Evolutionary conservation across 2,329 filamentous ascomycete genomes (phyloP).

Genomic region (Venturia oleaginea): DNA sequence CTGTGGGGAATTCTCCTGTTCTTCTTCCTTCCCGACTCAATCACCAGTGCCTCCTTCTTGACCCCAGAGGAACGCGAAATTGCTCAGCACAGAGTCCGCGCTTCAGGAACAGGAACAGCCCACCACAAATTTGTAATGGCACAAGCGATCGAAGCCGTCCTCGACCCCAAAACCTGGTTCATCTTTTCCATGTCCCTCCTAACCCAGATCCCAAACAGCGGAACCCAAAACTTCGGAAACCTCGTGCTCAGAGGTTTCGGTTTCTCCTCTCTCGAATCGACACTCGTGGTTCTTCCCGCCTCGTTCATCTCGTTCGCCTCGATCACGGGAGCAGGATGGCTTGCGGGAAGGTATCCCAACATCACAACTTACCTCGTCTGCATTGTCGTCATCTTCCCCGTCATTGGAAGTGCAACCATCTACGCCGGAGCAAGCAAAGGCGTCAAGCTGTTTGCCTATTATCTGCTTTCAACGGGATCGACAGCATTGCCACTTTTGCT

Average conservation of each 20-base stretch:
- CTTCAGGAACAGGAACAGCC: constrained; percentile 28
- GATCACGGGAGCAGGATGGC: constrained; percentile 1
- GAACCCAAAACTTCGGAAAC: constrained; percentile 28
- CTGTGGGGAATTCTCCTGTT: constrained; percentile 26
- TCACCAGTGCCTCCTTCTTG: constrained; percentile 25
- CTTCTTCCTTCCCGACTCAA: constrained; percentile 26
- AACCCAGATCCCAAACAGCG: constrained; percentile 32
- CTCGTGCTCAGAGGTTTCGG: constrained; percentile 31
- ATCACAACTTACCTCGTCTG: background rate
- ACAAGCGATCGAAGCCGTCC: constrained; percentile 22
- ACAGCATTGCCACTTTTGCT: constrained; percentile 10
- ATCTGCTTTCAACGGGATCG: background rate
- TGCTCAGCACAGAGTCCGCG: constrained; percentile 25
- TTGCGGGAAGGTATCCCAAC: constrained; percentile 12
- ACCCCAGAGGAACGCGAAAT: constrained; percentile 23
- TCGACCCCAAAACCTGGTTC: constrained; percentile 25
- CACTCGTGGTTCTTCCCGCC: constrained; percentile 32
- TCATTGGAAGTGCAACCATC: background rate
- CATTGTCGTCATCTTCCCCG: background rate
- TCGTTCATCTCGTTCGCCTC: constrained; percentile 26
- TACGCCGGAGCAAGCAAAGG: background rate
- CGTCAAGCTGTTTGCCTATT: background rate
- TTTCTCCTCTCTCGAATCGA: constrained; percentile 30
- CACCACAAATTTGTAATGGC: constrained; percentile 25
- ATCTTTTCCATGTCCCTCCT: constrained; percentile 27